These are phyloP conservation scores for Pythium insidiosum DNA, from an alignment of 352 stramenopile genomes.

Conservation along the genomic window DNA sequence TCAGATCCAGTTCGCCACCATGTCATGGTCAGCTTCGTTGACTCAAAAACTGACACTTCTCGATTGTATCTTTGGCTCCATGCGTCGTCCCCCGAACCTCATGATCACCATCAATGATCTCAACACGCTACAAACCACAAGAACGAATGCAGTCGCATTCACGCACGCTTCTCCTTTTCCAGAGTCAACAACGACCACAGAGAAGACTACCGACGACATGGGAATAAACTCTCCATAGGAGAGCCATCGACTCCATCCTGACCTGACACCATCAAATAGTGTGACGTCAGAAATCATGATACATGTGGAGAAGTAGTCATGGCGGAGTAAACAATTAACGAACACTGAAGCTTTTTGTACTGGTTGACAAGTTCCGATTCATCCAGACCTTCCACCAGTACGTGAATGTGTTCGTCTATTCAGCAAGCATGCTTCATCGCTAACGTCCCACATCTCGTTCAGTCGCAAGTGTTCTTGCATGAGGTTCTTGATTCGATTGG, in stretches of 20 bases:
- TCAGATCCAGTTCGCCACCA: background rate
- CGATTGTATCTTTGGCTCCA: no score
- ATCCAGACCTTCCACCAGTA: conserved; percentile 12
- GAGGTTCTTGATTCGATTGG: conserved; percentile 10
- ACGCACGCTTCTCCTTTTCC: no score
- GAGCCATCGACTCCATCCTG: conserved; percentile 12
- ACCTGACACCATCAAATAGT: conserved; percentile 10
- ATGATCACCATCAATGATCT: no score
- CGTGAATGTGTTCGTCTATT: conserved; percentile 11
- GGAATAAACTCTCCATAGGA: no score
- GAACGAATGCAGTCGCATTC: no score
- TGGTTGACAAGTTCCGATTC: no score
- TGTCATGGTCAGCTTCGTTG: background rate
- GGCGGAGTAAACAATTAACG: no score
- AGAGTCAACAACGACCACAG: no score
- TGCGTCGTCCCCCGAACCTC: background rate
- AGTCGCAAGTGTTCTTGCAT: conserved; percentile 8
- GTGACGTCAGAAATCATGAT: conserved; percentile 5
- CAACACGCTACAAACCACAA: no score
- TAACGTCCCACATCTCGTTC: conserved; percentile 6
- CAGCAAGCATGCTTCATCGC: conserved; percentile 11
- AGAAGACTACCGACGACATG: no score
- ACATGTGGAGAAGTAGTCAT: conserved; percentile 4
- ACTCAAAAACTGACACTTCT: background rate
- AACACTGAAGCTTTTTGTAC: no score